Evolutionary conservation across 495 filamentous ascomycete genomes (phyloP), one percentile per base, ranked within the genome.

Genomic region (Annulohypoxylon moriforme): DNA sequence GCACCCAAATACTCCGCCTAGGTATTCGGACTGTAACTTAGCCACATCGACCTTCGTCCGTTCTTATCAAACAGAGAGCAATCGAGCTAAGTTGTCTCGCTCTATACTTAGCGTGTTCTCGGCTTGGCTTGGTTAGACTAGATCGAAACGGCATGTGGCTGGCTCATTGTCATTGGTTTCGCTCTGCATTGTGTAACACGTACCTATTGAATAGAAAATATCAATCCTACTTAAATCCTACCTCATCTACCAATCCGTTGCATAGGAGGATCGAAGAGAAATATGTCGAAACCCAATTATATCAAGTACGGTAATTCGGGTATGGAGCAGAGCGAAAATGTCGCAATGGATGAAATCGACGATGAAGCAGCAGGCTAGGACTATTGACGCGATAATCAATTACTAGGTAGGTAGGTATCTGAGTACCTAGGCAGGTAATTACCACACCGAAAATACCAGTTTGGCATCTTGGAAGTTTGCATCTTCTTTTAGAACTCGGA

Each of bases 131-230:
- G 31, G 50, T 33, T 24, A 63, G 52, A 47, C 50, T 57, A 56
- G 56, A 33, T 64, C 38, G 38, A 50, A 31, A 20, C 14, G 16
- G 50, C 50, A 49, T 60, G 61, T 68, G 57, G 65, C 71, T 73
- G 42, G 66, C 66, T 73, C 56, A 16, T 22, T 52, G n/a, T 44
- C 3, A 44, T 44, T 66, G 31, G 57, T 61, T 65, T 73, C 22
- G 66, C 71, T 69, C 46, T 65, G 71, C 71, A 69, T 73, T 69
- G 71, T 73, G 71, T 73, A 73, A 69, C 71, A 57, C 57, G 61
- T 57, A 53, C 31, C 40, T n/a, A 65, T 52, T 52, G 29, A 57
- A 42, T 31, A 68, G 56, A 61, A 61, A 68, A 68, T 56, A 40
- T 59, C 42, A 58, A 57, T 63, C 59, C 47, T 60, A 47, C 57